Evolutionary conservation across 768 basidiomycete species (phyloP), one percentile per base, ranked within the genome.

Genomic region (Galerina marginata): DNA sequence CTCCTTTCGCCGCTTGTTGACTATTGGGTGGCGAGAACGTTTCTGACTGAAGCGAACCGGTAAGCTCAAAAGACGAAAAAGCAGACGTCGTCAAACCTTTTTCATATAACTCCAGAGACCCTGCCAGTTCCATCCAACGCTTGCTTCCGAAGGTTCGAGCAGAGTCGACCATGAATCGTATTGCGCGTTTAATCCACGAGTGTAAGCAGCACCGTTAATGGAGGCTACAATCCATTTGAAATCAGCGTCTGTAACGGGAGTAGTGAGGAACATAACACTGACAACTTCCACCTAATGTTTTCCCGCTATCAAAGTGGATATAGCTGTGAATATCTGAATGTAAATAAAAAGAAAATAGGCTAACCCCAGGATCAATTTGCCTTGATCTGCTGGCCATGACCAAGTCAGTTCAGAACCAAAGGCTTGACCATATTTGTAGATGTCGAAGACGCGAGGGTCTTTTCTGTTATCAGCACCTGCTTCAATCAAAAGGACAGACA

Each of bases 401-500:
- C 81, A 84, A 67, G 81, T 80, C 43, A 85, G 67, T 4, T 76
- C 71, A 15, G 75, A 73, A 4, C 72, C 74, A 60, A 82, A 79
- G 16, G 79, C 79, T 36, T 73, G 67, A 6, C 75, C 71, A 62
- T 80, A 85, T 33, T 71, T 64, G 60, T 83, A 79, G 20, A 83
- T 74, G 57, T 84, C 81, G 57, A 78, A 82, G 1, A 85, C 76
- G 14, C 74, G 68, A 1, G 78, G 71, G 61, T 83, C 77, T 4
- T 71, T 70, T 23, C 82, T 74, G 61, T 83, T 70, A 62, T 84
- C 83, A 6, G 69, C 74, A 1, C 85, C 85, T 2, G 79, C 85
- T 67, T 86, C 85, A 45, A 86, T 74, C 59, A 85, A 68, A 4
- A 85, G 74, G 0, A 86, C 77, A 7, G 77, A 75, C 43, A 78